Conservation (phyloP, 2,329 filamentous ascomycete species). For the Penicillium polonicum region DNA sequence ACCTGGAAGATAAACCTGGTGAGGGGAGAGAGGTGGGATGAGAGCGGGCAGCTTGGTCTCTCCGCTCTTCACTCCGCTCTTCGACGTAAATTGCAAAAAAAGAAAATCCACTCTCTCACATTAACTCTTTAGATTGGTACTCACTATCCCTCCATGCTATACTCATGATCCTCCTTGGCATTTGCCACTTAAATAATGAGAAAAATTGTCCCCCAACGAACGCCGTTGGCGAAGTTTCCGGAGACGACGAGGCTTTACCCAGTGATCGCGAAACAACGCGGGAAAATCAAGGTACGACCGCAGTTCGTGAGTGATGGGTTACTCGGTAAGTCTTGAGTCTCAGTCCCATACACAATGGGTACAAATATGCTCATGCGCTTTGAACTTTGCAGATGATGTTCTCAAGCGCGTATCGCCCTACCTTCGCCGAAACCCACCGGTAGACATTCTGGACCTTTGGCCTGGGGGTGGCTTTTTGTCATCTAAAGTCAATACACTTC, state of each 20-base stretch:
- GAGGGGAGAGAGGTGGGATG: constrained; percentile 7
- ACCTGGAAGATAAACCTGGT: background rate
- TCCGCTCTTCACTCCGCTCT: constrained; percentile 11
- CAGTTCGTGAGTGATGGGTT: constrained; percentile 35
- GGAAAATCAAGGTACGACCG: constrained; percentile 10
- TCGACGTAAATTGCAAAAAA: background rate
- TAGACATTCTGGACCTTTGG: constrained; percentile 84
- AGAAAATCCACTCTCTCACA: background rate
- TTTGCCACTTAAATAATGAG: background rate
- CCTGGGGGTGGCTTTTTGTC: constrained; percentile 81
- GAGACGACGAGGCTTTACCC: constrained; percentile 14
- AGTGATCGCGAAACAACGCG: background rate
- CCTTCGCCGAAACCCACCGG: constrained; percentile 68
- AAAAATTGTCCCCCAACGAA: background rate
- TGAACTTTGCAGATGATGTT: constrained; percentile 58
- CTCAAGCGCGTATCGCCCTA: constrained; percentile 67
- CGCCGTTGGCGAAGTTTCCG: constrained; percentile 21
- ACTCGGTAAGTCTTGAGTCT: constrained; percentile 32
- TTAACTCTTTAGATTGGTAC: background rate
- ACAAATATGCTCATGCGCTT: background rate
- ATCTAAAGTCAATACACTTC: constrained; percentile 66
- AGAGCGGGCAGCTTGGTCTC: constrained; percentile 8
- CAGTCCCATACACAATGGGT: background rate
- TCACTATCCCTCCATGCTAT: background rate
- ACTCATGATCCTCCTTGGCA: background rate